Evolutionary conservation across 441 rosid genomes (phyloP), one percentile per base, ranked within the genome.

Genomic region (Euphorbia schlechtendalii): DNA sequence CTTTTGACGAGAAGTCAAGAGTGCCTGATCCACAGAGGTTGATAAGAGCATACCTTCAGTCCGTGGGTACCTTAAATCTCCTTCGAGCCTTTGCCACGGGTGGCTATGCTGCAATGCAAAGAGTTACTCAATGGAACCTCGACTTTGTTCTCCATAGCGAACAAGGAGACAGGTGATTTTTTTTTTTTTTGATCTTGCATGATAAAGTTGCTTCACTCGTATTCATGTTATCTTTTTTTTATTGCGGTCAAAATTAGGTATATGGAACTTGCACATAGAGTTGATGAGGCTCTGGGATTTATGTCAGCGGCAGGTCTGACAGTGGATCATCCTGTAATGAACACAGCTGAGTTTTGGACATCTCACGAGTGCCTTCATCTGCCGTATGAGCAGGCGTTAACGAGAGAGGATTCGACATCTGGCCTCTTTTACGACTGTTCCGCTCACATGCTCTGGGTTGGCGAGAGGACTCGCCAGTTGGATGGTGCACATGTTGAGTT

Each of bases 1-100:
- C 89, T 11, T 88, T 88, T 71, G 85, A 84, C 68, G 82, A 85
- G 76, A 80, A 84, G 56, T 77, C 89, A 3, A 82, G 95, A 77
- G 78, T 63, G 22, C 95, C 91, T 63, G 95, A 88, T 52, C 86
- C 86, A 46, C 84, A 83, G 63, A 83, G 84, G 68, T 51, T 80
- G 77, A 71, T 78, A 30, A 78, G 86, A 70, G 84, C 86, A 7
- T 83, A 83, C 69, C 70, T 73, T 28, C 86, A 83, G 57, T 83
- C 86, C 61, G 84, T 75, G 67, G 83, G 80, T 59, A 83, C 86
- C 27, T 63, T 83, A 77, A 83, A 80, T 75, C 83, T 83, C 38
- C 71, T 83, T 18, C 67, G 86, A 68, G 84, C 83, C 54, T 83
- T 83, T 58, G 84, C 86, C 13, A 80, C 83, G 34, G 84, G 86